phyloP scores from a whole-genome alignment of 176 grass and related monocot species.

The Oryza meridionalis region DNA sequence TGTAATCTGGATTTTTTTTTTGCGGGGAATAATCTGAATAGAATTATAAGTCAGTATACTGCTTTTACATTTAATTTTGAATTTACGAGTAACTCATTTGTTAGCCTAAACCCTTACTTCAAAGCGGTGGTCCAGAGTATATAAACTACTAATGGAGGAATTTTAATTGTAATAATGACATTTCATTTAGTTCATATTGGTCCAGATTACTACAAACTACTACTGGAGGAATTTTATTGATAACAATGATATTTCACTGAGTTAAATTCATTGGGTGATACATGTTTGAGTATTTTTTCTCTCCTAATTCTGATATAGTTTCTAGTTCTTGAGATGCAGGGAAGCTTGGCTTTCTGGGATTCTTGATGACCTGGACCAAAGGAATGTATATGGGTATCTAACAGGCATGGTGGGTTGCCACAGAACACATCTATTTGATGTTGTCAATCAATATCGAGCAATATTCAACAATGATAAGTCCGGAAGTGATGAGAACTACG shows the following conservation, averaged over 20 bases:
- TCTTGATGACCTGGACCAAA: constrained; percentile 90
- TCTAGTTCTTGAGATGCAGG: constrained; percentile 97
- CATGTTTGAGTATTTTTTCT: constrained; percentile 28
- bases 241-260: not conserved
- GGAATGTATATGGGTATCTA: constrained; percentile 89
- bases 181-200: not conserved
- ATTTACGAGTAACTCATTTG: not conserved
- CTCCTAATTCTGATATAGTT: constrained; percentile 46
- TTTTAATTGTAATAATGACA: not conserved
- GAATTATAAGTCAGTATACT: constrained; percentile 14
- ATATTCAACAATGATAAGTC: constrained; percentile 99
- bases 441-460: constrained; percentile 96
- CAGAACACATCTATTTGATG: constrained; percentile 88
- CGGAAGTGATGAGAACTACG: constrained; percentile 83
- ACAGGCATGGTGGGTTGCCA: constrained; percentile 92
- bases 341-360: constrained; percentile 92
- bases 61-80: not conserved
- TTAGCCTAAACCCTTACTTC: not conserved
- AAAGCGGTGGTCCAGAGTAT: not conserved
- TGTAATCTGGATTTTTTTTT: not conserved
- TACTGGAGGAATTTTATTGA: not conserved
- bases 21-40: no score
- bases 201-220: not conserved
- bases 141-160: not conserved
- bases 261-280: constrained; percentile 19